A percentile compares a stretch with the other conserved stretches of the same genome.
Evolutionary conservation across 495 filamentous ascomycete species (phyloP).

Genomic region (Penicillium cataractarum): DNA sequence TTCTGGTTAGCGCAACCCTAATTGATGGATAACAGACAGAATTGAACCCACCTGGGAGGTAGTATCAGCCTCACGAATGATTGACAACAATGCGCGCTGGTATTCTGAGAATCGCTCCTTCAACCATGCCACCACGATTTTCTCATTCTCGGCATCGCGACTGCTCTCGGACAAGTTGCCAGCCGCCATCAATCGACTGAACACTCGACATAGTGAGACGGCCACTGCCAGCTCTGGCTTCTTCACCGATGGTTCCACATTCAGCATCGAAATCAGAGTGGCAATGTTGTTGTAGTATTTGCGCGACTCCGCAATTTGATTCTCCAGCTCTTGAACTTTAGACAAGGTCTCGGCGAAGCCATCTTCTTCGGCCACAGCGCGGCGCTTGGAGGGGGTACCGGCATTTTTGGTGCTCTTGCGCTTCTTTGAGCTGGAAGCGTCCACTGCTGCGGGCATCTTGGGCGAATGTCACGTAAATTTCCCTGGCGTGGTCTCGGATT

Average conservation of each 20-base stretch:
- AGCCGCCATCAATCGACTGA: slow-evolving; percentile 77
- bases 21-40: not conserved
- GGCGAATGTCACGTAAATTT: not conserved
- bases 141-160: slow-evolving; percentile 69
- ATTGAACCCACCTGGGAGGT: slow-evolving; percentile 42
- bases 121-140: slow-evolving; percentile 77
- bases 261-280: slow-evolving; percentile 64
- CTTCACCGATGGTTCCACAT: slow-evolving; percentile 47
- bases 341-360: slow-evolving; percentile 54
- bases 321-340: slow-evolving; percentile 70
- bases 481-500: slow-evolving; percentile 24
- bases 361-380: slow-evolving; percentile 45
- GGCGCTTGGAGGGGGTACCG: slow-evolving; percentile 46
- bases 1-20: slow-evolving; percentile 21
- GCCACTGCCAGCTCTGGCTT: slow-evolving; percentile 62
- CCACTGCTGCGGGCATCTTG: slow-evolving; percentile 39
- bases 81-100: slow-evolving; percentile 54
- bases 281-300: slow-evolving; percentile 94
- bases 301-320: slow-evolving; percentile 77
- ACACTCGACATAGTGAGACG: slow-evolving; percentile 86
- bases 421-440: slow-evolving; percentile 42
- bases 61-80: slow-evolving; percentile 57
- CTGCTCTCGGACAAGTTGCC: slow-evolving; percentile 68
- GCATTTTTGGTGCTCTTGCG: slow-evolving; percentile 44
- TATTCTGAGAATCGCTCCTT: slow-evolving; percentile 73